Evolutionary conservation across 2,329 filamentous ascomycete species (phyloP), one percentile per base, ranked within the genome.

Genomic region (Fusarium sp.): DNA sequence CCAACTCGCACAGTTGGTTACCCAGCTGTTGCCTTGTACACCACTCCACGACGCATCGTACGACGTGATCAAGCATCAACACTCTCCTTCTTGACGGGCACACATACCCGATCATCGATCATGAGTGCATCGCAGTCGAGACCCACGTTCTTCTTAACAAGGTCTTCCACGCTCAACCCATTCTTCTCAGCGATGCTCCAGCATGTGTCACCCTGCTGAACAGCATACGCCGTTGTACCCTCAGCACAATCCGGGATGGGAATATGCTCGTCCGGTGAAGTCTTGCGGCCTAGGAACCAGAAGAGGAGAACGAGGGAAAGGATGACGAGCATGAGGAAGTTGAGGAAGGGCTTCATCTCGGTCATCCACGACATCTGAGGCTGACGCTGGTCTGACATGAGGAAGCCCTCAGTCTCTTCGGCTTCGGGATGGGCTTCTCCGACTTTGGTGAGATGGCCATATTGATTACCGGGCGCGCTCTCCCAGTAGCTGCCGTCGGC

Each of bases 271-370:
- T 70, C 72, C 9, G 68, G 43, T 14, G 72, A 71, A 0, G 79
- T 71, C 4, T 75, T 76, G 56, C 76, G 72, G 58, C 78, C 75
- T 19, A 87, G 77, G 74, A 82, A 83, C 82, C 83, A 87, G 62
- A 84, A 82, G 43, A 89, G 70, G 19, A 82, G 73, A 34, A 88
- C 72, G 47, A 89, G 75, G 62, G 83, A 84, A 17, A 88, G 70
- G 6, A 85, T 79, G 54, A 87, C 80, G 36, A 89, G 75, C 63
- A 88, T 76, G 55, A 85, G 86, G 76, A 88, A 89, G 73, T 88
- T 88, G 72, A 89, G 79, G 67, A 89, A 78, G n/a, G 84, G 84
- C 78, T 81, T 82, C 78, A 86, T 78, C 62, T 86, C 83, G 34
- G 82, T 80, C 31, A 87, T 81, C 82, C 86, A 85, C 7, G 86